phyloP scores from a whole-genome alignment of 805 yeast genomes.

The Myxozyma sirexii region DNA sequence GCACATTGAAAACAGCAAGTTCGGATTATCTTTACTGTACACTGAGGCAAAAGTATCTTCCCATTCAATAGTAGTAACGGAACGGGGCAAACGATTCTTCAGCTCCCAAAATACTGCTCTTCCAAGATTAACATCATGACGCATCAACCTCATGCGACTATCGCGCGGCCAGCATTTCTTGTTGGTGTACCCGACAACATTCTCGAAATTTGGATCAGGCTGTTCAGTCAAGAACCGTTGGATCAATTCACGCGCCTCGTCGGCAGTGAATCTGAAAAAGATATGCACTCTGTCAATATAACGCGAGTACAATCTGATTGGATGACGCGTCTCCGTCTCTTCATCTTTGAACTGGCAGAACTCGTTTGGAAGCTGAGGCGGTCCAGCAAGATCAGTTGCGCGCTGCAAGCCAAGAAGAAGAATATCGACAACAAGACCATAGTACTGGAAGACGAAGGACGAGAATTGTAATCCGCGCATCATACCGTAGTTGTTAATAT shows the following conservation, averaged over 20 bases:
- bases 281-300: slow-evolving; percentile 82
- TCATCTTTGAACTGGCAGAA: slow-evolving; percentile 69
- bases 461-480: slow-evolving; percentile 89
- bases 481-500: slow-evolving; percentile 84
- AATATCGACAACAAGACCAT: slow-evolving; percentile 82
- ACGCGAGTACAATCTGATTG: slow-evolving; percentile 78
- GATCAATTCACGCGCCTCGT: slow-evolving; percentile 73
- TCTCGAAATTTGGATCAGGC: slow-evolving; percentile 91
- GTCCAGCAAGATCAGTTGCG: slow-evolving; percentile 85
- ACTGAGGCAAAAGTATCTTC: slow-evolving; percentile 80
- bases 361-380: slow-evolving; percentile 64
- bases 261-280: slow-evolving; percentile 70
- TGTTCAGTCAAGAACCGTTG: slow-evolving; percentile 78
- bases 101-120: slow-evolving; percentile 92
- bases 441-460: slow-evolving; percentile 85
- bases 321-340: slow-evolving; percentile 65
- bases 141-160: slow-evolving; percentile 82
- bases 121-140: slow-evolving; percentile 90
- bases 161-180: slow-evolving; percentile 95
- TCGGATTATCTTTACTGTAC: slow-evolving; percentile 88
- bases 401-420: slow-evolving; percentile 82
- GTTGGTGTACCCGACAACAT: slow-evolving; percentile 81
- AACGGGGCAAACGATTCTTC: slow-evolving; percentile 72
- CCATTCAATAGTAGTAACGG: slow-evolving; percentile 77
- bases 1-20: slow-evolving; percentile 83